Evolutionary conservation across 331 rosid species (phyloP).

Genomic region (Stylosanthes scabra): DNA sequence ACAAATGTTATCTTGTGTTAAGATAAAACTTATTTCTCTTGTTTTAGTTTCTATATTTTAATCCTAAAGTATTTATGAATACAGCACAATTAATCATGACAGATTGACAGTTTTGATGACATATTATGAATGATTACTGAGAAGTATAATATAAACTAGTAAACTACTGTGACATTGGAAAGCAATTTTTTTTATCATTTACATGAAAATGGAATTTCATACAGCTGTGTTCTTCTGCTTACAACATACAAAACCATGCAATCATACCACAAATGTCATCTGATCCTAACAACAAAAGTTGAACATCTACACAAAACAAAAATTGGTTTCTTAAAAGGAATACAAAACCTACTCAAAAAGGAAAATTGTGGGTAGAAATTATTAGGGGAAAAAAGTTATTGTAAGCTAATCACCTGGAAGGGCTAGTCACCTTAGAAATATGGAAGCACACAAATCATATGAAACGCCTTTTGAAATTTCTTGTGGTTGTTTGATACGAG

Average conservation of each 20-base stretch:
- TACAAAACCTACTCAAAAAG: background rate
- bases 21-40: too few species aligned
- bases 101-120: too few species aligned
- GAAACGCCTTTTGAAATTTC: constrained; percentile 66
- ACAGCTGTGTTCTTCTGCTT: constrained; percentile 27
- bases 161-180: constrained; percentile 14
- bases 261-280: background rate
- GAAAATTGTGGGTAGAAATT: constrained; percentile 5
- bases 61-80: too few species aligned
- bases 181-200: constrained; percentile 21
- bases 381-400: background rate
- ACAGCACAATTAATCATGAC: too few species aligned
- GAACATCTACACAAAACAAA: constrained; percentile 31
- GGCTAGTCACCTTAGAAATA: constrained; percentile 37
- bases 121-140: too few species aligned
- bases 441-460: constrained; percentile 35
- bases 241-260: constrained; percentile 12
- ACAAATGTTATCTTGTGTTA: too few species aligned
- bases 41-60: too few species aligned
- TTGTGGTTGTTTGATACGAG: constrained; percentile 78
- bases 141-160: too few species aligned
- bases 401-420: constrained; percentile 6
- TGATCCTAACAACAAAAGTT: constrained; percentile 36
- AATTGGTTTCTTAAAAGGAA: constrained; percentile 26
- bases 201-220: constrained; percentile 38